Evolutionary conservation across 768 basidiomycete species (phyloP).

Genomic region (Crassisporium funariophilum): DNA sequence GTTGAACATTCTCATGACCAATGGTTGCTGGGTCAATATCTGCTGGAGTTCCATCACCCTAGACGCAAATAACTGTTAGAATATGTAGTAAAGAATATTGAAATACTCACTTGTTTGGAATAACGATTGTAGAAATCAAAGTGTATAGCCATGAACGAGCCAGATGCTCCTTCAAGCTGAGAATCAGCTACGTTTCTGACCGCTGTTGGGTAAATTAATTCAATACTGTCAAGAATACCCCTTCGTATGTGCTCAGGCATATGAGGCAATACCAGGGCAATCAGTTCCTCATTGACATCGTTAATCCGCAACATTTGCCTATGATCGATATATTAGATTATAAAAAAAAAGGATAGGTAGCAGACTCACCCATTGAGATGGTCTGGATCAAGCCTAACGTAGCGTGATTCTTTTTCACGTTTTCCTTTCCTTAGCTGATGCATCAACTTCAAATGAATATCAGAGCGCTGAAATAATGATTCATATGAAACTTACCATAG

Average conservation of each 20-base stretch:
- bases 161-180: not conserved
- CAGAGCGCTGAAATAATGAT: too few species aligned
- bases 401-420: not conserved
- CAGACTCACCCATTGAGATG: slow-evolving; percentile 6
- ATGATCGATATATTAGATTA: not conserved
- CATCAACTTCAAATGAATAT: slow-evolving; percentile 5
- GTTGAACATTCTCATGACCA: not conserved
- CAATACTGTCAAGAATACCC: not conserved
- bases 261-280: too few species aligned
- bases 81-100: too few species aligned
- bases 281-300: too few species aligned
- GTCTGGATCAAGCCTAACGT: not conserved
- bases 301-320: too few species aligned
- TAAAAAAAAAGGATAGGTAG: not conserved
- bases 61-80: not conserved
- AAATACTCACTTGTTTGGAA: slow-evolving; percentile 3
- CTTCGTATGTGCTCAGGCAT: slow-evolving; percentile 4
- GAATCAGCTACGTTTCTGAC: not conserved
- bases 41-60: slow-evolving; percentile 4
- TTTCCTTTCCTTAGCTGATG: slow-evolving; percentile 6
- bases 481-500: slow-evolving; percentile 3
- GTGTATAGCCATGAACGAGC: slow-evolving; percentile 7
- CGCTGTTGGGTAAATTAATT: not conserved
- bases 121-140: slow-evolving; percentile 12
- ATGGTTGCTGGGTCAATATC: slow-evolving; percentile 6